Percentiles rank a stretch among this genome's conserved stretches.
Conservation (phyloP, 2,329 filamentous ascomycete genomes). For the Apiospora hydei region DNA sequence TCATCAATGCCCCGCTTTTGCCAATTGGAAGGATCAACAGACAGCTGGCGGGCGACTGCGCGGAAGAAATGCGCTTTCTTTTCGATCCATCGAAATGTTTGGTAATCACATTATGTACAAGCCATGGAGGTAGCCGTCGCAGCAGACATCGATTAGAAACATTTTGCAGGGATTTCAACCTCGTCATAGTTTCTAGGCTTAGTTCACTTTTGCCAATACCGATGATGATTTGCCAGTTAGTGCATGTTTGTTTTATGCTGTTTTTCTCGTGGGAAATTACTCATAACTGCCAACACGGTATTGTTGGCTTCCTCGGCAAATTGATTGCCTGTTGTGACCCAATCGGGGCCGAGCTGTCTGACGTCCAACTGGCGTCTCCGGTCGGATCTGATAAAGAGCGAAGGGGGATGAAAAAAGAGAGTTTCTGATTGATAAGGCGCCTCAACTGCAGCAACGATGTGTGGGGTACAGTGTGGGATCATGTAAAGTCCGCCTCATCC, state of each 20-base stretch:
- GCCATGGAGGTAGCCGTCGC: neutral
- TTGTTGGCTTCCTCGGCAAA: neutral
- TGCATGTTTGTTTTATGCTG: neutral
- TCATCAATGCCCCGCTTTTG: conserved; percentile 24
- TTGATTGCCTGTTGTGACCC: neutral
- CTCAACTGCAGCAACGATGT: conserved; percentile 1
- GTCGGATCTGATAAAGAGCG: conserved; percentile 18
- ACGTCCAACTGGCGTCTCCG: conserved; percentile 11
- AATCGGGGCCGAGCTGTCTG: neutral
- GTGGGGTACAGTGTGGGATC: conserved; percentile 3
- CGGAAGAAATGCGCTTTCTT: neutral
- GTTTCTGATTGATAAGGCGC: conserved; percentile 21
- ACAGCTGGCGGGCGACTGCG: neutral
- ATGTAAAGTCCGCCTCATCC: neutral
- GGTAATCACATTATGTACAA: conserved; percentile 1
- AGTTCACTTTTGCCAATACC: neutral
- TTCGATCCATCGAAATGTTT: neutral
- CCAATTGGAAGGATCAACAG: neutral
- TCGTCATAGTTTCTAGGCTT: neutral
- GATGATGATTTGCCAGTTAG: neutral
- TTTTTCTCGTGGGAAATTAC: neutral
- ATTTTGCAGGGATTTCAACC: neutral
- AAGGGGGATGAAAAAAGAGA: neutral
- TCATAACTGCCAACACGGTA: neutral
- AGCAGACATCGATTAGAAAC: neutral